Base-by-base conservation (phyloP, 2,329 filamentous ascomycete genomes). In the Fusarium brevicatenulatum region DNA sequence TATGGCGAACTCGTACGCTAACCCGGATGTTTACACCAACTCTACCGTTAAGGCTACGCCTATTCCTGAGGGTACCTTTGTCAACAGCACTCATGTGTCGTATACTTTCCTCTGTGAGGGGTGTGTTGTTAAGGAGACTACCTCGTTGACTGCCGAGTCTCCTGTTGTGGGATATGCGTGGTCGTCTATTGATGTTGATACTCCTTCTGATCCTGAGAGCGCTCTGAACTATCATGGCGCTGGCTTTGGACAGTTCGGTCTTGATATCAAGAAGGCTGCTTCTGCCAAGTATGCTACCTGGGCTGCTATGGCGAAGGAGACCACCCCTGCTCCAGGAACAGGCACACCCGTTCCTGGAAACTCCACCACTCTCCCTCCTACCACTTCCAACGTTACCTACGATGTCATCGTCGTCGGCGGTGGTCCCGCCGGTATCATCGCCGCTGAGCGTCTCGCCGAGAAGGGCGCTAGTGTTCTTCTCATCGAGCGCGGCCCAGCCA, bases 81-180 rank as follows among this genome's bases (percentile, higher is more conserved):
- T 87, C 65, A 89, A 88, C 80, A 80, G 79, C 68, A 88, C 87
- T 3, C 85, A 88, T 70, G 85, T 84, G 76, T 85, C 85, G 5
- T 87, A 86, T 70, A 89, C 87, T 2, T 89, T 88, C 78, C 82
- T 89, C 42, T 89, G 87, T 74, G 78, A 81, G 50, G 80, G 81
- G 16, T 87, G 85, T 63, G 78, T 85, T 63, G 77, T 78, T 23
- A 77, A 78, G 9, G 81, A 83, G 61, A 71, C 77, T 18, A 80
- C 80, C 1, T 78, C 75, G 19, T 76, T 83, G 53, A 73, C 78
- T 23, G 72, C 61, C 8, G 73, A 77, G 42, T 69, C 62, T 1
- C 76, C 76, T 4, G 72, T 82, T 28, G 76, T 85, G 23, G 83
- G 82, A n/a, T 86, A 82, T 65, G 83, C 83, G 18, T 80, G 80